These are phyloP conservation scores for Pseudogymnoascus pannorum DNA, from an alignment of 2,329 filamentous ascomycete species.

Conservation along the genomic window DNA sequence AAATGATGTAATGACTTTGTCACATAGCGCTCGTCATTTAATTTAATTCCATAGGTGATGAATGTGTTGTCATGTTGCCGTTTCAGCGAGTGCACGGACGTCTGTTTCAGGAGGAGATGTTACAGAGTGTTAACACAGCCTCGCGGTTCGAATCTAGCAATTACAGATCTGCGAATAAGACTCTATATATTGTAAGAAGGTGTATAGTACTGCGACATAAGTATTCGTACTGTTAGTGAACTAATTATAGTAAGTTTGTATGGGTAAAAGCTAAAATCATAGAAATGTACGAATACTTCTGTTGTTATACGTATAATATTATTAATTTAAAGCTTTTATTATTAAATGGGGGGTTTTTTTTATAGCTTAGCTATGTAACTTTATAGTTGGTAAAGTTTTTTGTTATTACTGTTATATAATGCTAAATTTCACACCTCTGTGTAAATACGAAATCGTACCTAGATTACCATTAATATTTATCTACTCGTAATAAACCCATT, in stretches of 20 bases:
- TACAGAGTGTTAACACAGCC: not conserved
- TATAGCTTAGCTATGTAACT: no score
- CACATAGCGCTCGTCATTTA: not conserved
- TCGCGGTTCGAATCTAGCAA: not conserved
- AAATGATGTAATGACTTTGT: not conserved
- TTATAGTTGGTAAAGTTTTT: no score
- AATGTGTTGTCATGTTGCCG: not conserved
- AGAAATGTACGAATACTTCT: no score
- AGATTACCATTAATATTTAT: slow-evolving; percentile 20
- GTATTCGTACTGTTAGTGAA: no score
- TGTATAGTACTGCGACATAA: no score
- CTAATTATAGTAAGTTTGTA: no score
- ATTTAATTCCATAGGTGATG: not conserved
- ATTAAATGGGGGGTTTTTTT: no score
- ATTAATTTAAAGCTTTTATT: no score
- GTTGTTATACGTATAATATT: no score
- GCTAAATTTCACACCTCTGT: slow-evolving; percentile 22
- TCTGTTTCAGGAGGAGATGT: not conserved
- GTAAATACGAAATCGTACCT: slow-evolving; percentile 23
- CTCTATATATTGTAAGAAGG: not conserved
- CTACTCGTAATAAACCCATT: slow-evolving; percentile 22
- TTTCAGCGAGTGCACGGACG: not conserved
- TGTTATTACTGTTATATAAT: no score
- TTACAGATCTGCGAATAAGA: not conserved
- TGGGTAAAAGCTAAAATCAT: no score